These are phyloP conservation scores for Castanea crenata DNA, from an alignment of 306 rosid species.

Conservation along the genomic window DNA sequence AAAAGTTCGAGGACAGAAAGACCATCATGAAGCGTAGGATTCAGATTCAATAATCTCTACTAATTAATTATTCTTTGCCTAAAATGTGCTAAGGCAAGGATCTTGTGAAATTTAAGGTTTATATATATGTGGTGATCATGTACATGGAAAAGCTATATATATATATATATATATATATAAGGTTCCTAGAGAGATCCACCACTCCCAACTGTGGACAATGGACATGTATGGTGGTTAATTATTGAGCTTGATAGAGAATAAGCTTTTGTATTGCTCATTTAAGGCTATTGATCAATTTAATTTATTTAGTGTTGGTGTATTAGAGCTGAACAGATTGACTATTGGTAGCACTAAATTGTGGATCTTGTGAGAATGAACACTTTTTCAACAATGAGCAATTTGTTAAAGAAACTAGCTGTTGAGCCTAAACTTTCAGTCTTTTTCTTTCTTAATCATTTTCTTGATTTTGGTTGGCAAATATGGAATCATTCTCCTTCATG, in stretches of 20 bases:
- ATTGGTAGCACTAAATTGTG: neutral
- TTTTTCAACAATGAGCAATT: neutral
- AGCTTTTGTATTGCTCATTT: slow-evolving; percentile 33
- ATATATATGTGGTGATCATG: slow-evolving; percentile 37
- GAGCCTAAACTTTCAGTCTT: neutral
- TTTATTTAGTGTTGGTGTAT: neutral
- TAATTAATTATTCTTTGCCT: slow-evolving; percentile 22
- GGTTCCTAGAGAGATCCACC: slow-evolving; percentile 43
- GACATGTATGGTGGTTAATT: slow-evolving; percentile 24
- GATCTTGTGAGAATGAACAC: neutral
- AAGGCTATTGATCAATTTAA: slow-evolving; percentile 22
- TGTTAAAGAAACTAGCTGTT: neutral
- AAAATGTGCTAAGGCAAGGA: slow-evolving; percentile 33
- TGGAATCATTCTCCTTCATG: neutral
- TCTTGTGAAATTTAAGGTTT: slow-evolving; percentile 6
- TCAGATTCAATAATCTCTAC: slow-evolving; percentile 26
- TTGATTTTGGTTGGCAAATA: neutral
- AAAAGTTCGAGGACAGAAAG: slow-evolving; percentile 40
- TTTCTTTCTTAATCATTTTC: neutral
- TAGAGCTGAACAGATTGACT: neutral
- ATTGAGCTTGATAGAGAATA: slow-evolving; percentile 36
- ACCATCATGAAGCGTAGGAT: slow-evolving; percentile 12
- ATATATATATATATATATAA: neutral
- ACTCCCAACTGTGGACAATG: slow-evolving; percentile 16
- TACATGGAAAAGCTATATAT: slow-evolving; percentile 43